Evolutionary conservation across 2,329 filamentous ascomycete species (phyloP).

Genomic region (Colletotrichum simmondsii): DNA sequence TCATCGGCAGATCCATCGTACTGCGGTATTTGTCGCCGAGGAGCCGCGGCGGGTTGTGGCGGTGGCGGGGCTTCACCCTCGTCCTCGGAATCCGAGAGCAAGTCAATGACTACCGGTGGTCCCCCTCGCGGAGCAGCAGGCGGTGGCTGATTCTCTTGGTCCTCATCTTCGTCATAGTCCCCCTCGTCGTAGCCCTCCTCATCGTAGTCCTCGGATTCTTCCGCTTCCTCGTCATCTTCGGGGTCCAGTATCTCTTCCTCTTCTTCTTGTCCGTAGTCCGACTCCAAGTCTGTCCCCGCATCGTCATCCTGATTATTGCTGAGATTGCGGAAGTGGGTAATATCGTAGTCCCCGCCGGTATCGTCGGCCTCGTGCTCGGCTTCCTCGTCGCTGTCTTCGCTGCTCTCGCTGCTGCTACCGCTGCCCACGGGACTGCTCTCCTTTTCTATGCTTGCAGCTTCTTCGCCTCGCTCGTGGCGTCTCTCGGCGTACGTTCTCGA

Average conservation of each 20-base stretch:
- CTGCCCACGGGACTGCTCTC: background rate
- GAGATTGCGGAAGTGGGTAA: conserved; percentile 35
- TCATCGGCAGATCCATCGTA: conserved; percentile 28
- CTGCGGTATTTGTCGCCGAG: conserved; percentile 8
- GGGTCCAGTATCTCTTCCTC: conserved; percentile 25
- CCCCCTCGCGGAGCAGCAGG: conserved; percentile 4
- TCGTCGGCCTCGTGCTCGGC: conserved; percentile 28
- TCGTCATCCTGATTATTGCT: conserved; percentile 36
- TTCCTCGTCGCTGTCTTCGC: conserved; percentile 26
- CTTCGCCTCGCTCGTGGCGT: conserved; percentile 4
- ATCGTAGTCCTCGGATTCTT: conserved; percentile 21
- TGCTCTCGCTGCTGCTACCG: conserved; percentile 6
- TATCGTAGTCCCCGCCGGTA: conserved; percentile 35
- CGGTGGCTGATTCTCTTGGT: conserved; percentile 19
- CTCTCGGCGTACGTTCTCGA: conserved; percentile 21
- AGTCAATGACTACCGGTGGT: conserved; percentile 30
- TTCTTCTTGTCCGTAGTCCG: conserved; percentile 33
- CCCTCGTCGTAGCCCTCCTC: conserved; percentile 30
- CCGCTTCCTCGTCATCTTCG: conserved; percentile 26
- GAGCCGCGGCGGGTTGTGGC: background rate
- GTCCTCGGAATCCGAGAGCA: conserved; percentile 35
- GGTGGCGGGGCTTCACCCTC: conserved; percentile 14
- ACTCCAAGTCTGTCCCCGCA: conserved; percentile 32
- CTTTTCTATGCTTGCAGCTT: background rate
- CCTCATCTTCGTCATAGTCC: conserved; percentile 30